Conservation (phyloP, 192 early-diverging fungal species). For the Chytriomyces sp. region DNA sequence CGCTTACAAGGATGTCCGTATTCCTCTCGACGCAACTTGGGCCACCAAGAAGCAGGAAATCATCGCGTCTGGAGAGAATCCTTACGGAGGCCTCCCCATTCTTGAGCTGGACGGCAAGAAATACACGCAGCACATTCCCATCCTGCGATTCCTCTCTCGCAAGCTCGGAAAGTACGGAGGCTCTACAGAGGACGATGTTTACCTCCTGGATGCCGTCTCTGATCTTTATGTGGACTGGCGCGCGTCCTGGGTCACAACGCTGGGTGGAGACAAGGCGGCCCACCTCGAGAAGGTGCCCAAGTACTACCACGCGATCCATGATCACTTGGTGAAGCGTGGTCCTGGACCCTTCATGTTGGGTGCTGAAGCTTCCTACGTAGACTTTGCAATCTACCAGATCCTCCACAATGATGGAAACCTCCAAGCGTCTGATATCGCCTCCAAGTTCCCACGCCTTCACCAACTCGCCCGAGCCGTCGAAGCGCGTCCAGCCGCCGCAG, state of each 20-base stretch:
- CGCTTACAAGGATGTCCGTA: slow-evolving; percentile 17
- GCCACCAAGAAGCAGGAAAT: slow-evolving; percentile 1
- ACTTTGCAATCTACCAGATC: slow-evolving; percentile 15
- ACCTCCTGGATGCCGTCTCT: slow-evolving; percentile 7
- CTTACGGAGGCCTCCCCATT: slow-evolving; percentile 9
- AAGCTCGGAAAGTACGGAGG: slow-evolving; percentile 15
- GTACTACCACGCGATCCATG: not conserved
- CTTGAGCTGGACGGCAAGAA: slow-evolving; percentile 7
- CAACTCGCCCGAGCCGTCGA: not conserved
- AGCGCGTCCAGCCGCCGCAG: not conserved
- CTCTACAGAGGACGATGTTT: slow-evolving; percentile 8
- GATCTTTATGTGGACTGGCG: slow-evolving; percentile 28
- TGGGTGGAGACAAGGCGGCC: not conserved
- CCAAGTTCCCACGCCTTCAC: not conserved
- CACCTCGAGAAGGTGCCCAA: slow-evolving; percentile 3
- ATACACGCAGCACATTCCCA: slow-evolving; percentile 21
- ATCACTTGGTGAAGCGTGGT: slow-evolving; percentile 10
- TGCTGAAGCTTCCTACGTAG: slow-evolving; percentile 4
- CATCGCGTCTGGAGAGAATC: slow-evolving; percentile 2
- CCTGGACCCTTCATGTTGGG: slow-evolving; percentile 23
- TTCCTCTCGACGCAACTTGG: not conserved
- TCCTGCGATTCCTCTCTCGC: slow-evolving; percentile 13
- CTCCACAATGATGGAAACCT: slow-evolving; percentile 10
- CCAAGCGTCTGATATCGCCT: not conserved
- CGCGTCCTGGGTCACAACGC: not conserved